These are phyloP conservation scores for Aphanomyces cochlioides DNA, from an alignment of 352 stramenopile species.

Conservation along the genomic window DNA sequence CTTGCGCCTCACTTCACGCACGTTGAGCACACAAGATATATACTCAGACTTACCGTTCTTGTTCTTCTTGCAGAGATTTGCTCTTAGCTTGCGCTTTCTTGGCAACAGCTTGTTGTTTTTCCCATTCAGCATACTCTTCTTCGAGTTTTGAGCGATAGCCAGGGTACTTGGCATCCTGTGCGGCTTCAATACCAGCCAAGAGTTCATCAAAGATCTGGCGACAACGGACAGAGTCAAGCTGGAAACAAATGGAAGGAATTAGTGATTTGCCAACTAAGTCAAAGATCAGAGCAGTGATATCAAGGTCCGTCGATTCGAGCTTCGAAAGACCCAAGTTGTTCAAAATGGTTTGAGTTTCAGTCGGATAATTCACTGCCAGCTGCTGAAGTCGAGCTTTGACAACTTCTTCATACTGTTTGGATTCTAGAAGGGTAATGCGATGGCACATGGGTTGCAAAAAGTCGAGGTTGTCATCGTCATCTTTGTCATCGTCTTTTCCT, in stretches of 20 bases:
- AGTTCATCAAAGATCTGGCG: slow-evolving; percentile 83
- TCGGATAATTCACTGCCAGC: slow-evolving; percentile 86
- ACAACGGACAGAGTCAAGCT: slow-evolving; percentile 84
- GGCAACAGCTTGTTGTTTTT: slow-evolving; percentile 82
- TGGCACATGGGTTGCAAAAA: slow-evolving; percentile 74
- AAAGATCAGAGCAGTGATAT: slow-evolving; percentile 33
- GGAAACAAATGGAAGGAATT: slow-evolving; percentile 83
- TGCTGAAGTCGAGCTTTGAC: slow-evolving; percentile 91
- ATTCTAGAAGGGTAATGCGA: slow-evolving; percentile 96
- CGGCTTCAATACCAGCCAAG: slow-evolving; percentile 62
- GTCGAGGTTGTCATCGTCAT: slow-evolving; percentile 60
- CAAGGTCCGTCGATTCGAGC: slow-evolving; percentile 42
- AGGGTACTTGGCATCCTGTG: slow-evolving; percentile 69
- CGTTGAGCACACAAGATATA: not conserved
- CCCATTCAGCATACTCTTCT: slow-evolving; percentile 86
- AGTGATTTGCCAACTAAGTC: slow-evolving; percentile 57
- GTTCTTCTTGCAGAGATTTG: slow-evolving; percentile 87
- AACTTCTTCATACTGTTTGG: slow-evolving; percentile 96
- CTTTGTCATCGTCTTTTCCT: slow-evolving; percentile 46
- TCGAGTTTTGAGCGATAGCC: slow-evolving; percentile 92
- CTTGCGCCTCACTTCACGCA: slow-evolving; percentile 49
- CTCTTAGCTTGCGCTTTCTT: slow-evolving; percentile 93
- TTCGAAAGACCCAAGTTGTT: slow-evolving; percentile 64
- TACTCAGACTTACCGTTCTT: slow-evolving; percentile 40
- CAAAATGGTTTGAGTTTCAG: slow-evolving; percentile 80